phyloP scores from a whole-genome alignment of 345 rosid genomes.

The Arabidopsis arenosa region DNA sequence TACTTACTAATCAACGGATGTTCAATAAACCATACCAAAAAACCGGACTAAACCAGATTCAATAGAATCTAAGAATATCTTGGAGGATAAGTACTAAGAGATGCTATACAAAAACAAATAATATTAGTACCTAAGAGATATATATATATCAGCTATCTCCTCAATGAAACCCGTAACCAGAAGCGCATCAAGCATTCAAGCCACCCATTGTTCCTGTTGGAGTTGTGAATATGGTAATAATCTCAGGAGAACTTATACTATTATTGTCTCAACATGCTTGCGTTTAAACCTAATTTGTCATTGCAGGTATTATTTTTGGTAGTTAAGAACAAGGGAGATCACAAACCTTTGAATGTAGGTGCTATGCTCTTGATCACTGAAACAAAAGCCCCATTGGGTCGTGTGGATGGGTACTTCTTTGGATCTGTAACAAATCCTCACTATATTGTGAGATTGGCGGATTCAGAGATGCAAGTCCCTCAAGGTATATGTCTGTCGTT shows the following conservation, averaged over 20 bases:
- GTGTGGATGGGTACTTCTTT: slow-evolving; percentile 63
- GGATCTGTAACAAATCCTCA: slow-evolving; percentile 76
- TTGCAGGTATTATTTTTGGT: slow-evolving; percentile 13
- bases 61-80: neutral
- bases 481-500: neutral
- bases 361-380: slow-evolving; percentile 69
- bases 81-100: neutral
- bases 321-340: slow-evolving; percentile 60
- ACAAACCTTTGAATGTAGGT: slow-evolving; percentile 71
- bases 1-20: slow-evolving; percentile 9
- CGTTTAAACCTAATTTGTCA: neutral
- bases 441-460: slow-evolving; percentile 69
- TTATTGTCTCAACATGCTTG: neutral
- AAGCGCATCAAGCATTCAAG: too few relatives aligned
- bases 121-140: too few relatives aligned
- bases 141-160: too few relatives aligned
- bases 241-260: neutral
- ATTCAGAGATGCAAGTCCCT: slow-evolving; percentile 60
- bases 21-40: neutral
- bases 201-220: neutral
- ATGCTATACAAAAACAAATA: neutral
- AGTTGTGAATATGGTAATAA: neutral
- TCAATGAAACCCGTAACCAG: too few relatives aligned
- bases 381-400: slow-evolving; percentile 59
- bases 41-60: neutral